Evolutionary conservation across 176 grass and related monocot genomes (phyloP).

Genomic region (Oryza nivara): DNA sequence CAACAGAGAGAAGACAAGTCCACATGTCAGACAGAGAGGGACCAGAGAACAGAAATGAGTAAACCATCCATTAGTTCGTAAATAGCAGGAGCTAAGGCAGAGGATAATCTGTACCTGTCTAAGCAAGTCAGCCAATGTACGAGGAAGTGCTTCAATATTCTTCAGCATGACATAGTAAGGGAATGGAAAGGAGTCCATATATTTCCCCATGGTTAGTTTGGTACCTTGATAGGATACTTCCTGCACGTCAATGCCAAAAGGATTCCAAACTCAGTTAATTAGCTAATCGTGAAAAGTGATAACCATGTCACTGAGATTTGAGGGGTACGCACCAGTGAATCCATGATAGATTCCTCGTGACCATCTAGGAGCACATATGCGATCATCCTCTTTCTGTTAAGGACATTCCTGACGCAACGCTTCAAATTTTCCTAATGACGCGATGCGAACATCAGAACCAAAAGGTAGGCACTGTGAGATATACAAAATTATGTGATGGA

Average conservation of each 20-base stretch:
- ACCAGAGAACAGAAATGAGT: conserved; percentile 17
- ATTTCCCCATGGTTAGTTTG: conserved; percentile 50
- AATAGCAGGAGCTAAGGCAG: background rate
- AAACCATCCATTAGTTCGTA: background rate
- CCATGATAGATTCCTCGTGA: conserved; percentile 81
- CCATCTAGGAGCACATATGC: conserved; percentile 89
- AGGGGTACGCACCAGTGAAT: conserved; percentile 49
- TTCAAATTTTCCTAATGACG: conserved; percentile 72
- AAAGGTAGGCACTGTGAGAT: background rate
- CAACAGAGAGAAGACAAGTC: conserved; percentile 1
- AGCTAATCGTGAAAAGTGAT: background rate
- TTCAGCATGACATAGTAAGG: conserved; percentile 83
- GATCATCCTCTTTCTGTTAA: conserved; percentile 84
- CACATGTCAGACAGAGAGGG: conserved; percentile 1
- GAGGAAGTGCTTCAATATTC: conserved; percentile 87
- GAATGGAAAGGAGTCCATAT: conserved; percentile 87
- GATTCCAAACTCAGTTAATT: conserved; percentile 29
- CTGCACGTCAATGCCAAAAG: conserved; percentile 37
- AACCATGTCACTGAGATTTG: background rate
- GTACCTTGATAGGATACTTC: conserved; percentile 58
- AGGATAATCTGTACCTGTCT: conserved; percentile 74
- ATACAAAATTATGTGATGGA: background rate
- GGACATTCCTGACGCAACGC: conserved; percentile 71
- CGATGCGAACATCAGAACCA: conserved; percentile 29
- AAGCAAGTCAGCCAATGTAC: conserved; percentile 81